Evolutionary conservation across 805 yeast species (phyloP).

Genomic region (Lipomyces oligophaga): DNA sequence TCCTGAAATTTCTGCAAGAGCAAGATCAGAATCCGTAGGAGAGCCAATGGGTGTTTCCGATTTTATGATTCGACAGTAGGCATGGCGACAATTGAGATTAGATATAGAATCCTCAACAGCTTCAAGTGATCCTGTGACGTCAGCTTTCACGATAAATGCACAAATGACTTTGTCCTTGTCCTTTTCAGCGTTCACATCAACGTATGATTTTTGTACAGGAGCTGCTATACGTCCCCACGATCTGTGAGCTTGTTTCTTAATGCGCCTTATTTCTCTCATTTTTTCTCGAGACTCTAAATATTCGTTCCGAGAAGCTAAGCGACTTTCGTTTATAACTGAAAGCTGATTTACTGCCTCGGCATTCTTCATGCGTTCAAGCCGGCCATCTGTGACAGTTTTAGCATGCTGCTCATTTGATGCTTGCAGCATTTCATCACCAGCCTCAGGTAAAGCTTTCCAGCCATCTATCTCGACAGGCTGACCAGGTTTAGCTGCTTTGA

Average conservation of each 20-base stretch:
- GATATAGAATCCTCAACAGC: conserved; percentile 81
- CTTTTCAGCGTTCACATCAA: conserved; percentile 32
- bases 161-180: conserved; percentile 38
- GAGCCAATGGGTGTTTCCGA: conserved; percentile 87
- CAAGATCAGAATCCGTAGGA: conserved; percentile 63
- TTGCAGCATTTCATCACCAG: conserved; percentile 80
- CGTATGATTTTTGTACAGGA: background rate
- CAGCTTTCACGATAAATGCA: conserved; percentile 77
- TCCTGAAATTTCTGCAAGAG: conserved; percentile 62
- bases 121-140: conserved; percentile 91
- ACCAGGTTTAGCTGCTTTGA: conserved; percentile 74
- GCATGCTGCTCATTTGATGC: conserved; percentile 68
- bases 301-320: conserved; percentile 47
- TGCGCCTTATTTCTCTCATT: conserved; percentile 44
- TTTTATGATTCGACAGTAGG: conserved; percentile 61
- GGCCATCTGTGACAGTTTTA: conserved; percentile 65
- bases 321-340: conserved; percentile 64
- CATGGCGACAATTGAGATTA: conserved; percentile 84
- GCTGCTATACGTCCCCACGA: background rate
- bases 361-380: conserved; percentile 52
- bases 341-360: conserved; percentile 61
- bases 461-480: conserved; percentile 89
- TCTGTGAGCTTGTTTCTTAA: no score
- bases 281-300: conserved; percentile 49
- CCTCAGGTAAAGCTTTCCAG: conserved; percentile 89